A percentile compares a stretch with the other conserved stretches of the same genome.
phyloP scores from a whole-genome alignment of 495 filamentous ascomycete species.

The Daldinia decipiens region DNA sequence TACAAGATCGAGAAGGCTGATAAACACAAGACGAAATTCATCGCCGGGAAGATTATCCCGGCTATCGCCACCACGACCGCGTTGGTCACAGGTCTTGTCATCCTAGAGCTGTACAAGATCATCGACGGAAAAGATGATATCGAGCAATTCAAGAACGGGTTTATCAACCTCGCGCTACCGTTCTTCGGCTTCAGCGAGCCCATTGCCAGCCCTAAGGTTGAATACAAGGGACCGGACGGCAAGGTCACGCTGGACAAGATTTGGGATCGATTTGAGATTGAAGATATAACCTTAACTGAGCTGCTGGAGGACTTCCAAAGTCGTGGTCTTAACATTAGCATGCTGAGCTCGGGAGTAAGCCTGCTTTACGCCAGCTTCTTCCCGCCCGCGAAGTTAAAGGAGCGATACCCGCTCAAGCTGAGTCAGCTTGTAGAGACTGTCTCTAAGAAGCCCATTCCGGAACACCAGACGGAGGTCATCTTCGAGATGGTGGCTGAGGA shows the following conservation, averaged over 20 bases:
- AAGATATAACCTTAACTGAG: slow-evolving; percentile 83
- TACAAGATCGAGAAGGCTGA: slow-evolving; percentile 95
- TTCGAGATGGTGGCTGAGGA: slow-evolving; percentile 97
- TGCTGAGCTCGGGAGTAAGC: slow-evolving; percentile 96
- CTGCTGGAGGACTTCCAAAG: slow-evolving; percentile 83
- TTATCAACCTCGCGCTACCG: slow-evolving; percentile 94
- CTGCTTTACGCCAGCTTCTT: slow-evolving; percentile 97
- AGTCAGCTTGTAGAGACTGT: slow-evolving; percentile 89
- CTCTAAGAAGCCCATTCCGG: slow-evolving; percentile 89
- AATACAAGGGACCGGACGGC: slow-evolving; percentile 76
- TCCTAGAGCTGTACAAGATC: slow-evolving; percentile 95
- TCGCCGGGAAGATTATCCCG: slow-evolving; percentile 99
- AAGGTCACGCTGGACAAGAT: slow-evolving; percentile 93
- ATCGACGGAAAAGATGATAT: slow-evolving; percentile 93
- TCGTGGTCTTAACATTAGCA: slow-evolving; percentile 83
- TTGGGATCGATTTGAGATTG: slow-evolving; percentile 97
- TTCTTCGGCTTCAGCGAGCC: slow-evolving; percentile 99
- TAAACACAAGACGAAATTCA: slow-evolving; percentile 98
- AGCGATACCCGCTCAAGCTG: slow-evolving; percentile 67
- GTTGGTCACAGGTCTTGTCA: slow-evolving; percentile 91
- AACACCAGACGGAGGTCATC: slow-evolving; percentile 93
- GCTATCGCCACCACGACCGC: slow-evolving; percentile 98
- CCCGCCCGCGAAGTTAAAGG: slow-evolving; percentile 86
- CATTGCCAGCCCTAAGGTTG: slow-evolving; percentile 89
- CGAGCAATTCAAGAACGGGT: slow-evolving; percentile 99